A percentile compares a stretch with the other conserved stretches of the same genome.
Conservation (phyloP, 129 eudicot species). For the Cynara cardunculus region DNA sequence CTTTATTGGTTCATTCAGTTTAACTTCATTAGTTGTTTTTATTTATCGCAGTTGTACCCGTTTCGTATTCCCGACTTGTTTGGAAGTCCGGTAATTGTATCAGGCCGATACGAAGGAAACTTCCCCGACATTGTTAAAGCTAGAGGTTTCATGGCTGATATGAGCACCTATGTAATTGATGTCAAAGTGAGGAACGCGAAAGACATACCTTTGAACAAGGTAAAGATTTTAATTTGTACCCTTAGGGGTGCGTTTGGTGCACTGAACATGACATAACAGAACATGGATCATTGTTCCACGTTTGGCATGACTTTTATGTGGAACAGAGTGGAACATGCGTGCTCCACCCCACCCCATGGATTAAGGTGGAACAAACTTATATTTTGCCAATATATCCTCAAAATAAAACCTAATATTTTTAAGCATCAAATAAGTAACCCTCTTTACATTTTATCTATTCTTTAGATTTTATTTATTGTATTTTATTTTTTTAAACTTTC, state of each 20-base stretch:
- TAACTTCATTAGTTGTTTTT: background rate
- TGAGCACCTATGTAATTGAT: constrained; percentile 35
- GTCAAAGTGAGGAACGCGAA: constrained; percentile 52
- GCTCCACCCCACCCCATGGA: too few species aligned
- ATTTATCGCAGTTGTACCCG: constrained; percentile 64
- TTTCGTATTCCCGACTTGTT: constrained; percentile 57
- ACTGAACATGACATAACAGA: too few species aligned
- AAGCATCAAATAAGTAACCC: too few species aligned
- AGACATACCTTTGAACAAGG: constrained; percentile 68
- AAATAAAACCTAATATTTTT: too few species aligned
- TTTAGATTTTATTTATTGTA: too few species aligned
- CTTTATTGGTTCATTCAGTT: background rate
- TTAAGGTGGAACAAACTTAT: too few species aligned
- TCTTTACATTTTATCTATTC: too few species aligned
- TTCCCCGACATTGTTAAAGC: constrained; percentile 53
- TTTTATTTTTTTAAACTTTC: too few species aligned
- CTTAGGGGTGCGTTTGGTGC: background rate
- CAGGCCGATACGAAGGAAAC: constrained; percentile 72
- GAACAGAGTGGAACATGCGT: too few species aligned
- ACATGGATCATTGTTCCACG: too few species aligned
- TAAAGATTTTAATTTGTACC: constrained; percentile 30
- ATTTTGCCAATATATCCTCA: too few species aligned
- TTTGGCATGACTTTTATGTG: too few species aligned
- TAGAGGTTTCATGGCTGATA: constrained; percentile 69
- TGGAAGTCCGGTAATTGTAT: constrained; percentile 63